phyloP scores from a whole-genome alignment of 768 basidiomycete genomes.

The Termitomyces titanicus region DNA sequence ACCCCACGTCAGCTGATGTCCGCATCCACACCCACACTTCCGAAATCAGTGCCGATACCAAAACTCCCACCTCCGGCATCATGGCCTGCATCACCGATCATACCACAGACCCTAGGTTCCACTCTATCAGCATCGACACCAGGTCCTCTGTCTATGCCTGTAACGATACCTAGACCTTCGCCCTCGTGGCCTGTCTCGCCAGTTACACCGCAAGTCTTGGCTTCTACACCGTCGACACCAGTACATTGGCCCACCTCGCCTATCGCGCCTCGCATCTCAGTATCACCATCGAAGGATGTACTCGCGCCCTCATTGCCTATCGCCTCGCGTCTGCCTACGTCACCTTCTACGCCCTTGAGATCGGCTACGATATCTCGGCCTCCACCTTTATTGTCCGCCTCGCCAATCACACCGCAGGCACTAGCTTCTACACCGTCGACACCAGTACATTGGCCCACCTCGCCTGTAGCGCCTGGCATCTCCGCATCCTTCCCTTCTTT shows the following conservation, averaged over 20 bases:
- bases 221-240: no score
- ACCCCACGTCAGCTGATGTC: neutral
- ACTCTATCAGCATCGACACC: neutral
- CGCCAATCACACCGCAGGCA: no score
- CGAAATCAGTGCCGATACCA: neutral
- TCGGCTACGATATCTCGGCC: no score
- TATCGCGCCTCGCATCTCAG: neutral
- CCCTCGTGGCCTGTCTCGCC: no score
- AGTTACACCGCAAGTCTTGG: no score
- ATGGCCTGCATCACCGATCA: neutral
- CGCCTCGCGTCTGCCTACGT: no score
- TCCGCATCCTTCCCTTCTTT: neutral
- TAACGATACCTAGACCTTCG: no score
- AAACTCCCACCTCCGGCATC: neutral
- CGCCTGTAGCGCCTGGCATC: neutral
- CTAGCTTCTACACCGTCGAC: no score
- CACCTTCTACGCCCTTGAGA: no score
- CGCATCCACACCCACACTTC: neutral
- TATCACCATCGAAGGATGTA: neutral
- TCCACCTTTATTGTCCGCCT: no score
- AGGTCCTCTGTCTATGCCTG: no score
- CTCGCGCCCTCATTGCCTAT: neutral
- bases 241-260: neutral
- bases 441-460: no score
- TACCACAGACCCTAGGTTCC: neutral